Conservation (phyloP, 106 monocot genomes). For the Allium sativum region DNA sequence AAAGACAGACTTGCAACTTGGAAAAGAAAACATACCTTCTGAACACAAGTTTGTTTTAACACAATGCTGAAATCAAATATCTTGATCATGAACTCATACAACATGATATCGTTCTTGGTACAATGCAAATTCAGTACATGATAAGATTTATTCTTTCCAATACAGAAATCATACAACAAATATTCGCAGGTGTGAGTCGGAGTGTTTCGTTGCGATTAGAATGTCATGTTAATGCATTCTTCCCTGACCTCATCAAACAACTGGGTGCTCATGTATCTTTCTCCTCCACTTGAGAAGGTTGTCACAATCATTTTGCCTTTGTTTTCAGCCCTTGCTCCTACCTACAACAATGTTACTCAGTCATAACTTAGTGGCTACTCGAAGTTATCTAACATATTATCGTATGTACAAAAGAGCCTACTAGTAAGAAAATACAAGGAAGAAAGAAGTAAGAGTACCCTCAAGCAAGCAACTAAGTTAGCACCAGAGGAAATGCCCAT, state of each 20-base stretch:
- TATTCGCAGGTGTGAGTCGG: neutral
- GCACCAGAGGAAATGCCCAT: conserved; percentile 91
- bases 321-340: conserved; percentile 45
- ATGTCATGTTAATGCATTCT: conserved; percentile 67
- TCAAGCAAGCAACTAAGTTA: conserved; percentile 61
- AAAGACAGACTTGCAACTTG: neutral
- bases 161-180: neutral
- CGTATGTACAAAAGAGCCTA: no score
- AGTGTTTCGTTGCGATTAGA: conserved; percentile 15
- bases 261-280: conserved; percentile 70
- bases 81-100: neutral
- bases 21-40: neutral
- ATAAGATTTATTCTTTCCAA: neutral
- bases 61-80: neutral
- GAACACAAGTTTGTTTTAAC: neutral
- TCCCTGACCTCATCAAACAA: conserved; percentile 59
- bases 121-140: neutral
- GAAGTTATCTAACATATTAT: no score
- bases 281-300: conserved; percentile 59
- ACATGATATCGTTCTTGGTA: neutral
- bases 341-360: conserved; percentile 16
- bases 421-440: no score
- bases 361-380: no score
- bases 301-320: conserved; percentile 84
- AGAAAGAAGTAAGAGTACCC: conserved; percentile 20